Conservation (phyloP, 257 asterid genomes). For the Linderniella brevidens region DNA sequence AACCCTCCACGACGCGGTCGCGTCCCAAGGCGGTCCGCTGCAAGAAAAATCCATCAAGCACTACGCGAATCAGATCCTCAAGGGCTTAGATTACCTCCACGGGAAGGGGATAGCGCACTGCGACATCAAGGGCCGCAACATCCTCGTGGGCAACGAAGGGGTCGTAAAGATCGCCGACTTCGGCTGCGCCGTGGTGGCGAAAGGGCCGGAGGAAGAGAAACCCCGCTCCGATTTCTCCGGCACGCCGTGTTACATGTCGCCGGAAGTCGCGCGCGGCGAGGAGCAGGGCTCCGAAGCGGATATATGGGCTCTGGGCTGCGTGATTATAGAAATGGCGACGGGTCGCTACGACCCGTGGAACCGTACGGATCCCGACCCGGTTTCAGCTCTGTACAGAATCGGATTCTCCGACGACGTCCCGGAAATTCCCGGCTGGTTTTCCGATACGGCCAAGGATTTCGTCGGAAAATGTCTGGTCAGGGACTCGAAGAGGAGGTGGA, state of each 20-base stretch:
- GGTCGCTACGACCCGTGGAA: conserved; percentile 60
- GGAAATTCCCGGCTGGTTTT: conserved; percentile 38
- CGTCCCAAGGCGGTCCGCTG: conserved; percentile 30
- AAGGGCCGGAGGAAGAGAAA: conserved; percentile 11
- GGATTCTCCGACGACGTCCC: conserved; percentile 46
- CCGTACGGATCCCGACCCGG: conserved; percentile 37
- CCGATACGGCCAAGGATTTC: conserved; percentile 35
- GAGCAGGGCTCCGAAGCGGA: conserved; percentile 66
- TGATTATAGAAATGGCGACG: conserved; percentile 70
- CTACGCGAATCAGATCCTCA: conserved; percentile 25
- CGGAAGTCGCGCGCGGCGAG: conserved; percentile 80
- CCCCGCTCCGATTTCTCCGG: conserved; percentile 27
- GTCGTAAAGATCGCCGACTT: conserved; percentile 55
- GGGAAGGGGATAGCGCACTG: conserved; percentile 47
- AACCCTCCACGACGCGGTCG: conserved; percentile 44
- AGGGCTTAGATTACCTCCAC: conserved; percentile 52
- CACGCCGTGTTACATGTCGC: conserved; percentile 85
- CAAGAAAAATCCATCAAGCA: conserved; percentile 22
- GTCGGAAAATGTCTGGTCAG: conserved; percentile 40
- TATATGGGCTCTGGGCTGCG: conserved; percentile 74
- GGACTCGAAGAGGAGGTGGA: conserved; percentile 40
- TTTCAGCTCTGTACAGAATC: conserved; percentile 50
- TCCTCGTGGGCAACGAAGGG: conserved; percentile 33
- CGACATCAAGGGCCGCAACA: conserved; percentile 58
- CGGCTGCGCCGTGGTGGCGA: conserved; percentile 41